These are phyloP conservation scores for Glycine soja DNA, from an alignment of 306 rosid species.

Conservation along the genomic window DNA sequence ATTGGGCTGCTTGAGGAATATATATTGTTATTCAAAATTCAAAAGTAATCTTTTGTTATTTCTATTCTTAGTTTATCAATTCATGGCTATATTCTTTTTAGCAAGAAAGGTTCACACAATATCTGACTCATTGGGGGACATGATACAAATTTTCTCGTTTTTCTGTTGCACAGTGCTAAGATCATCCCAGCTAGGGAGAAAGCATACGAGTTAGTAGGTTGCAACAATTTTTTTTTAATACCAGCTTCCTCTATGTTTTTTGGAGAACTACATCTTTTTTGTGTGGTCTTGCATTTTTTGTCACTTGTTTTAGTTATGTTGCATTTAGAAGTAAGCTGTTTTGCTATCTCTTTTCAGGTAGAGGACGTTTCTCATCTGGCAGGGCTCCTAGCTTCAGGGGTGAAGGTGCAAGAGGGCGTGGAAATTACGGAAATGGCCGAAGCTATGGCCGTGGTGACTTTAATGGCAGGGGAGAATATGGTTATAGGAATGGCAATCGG, in stretches of 20 bases:
- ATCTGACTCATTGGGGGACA: too few relatives aligned
- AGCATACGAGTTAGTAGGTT: background rate
- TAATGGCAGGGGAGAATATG: conserved; percentile 61
- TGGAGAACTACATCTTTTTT: too few relatives aligned
- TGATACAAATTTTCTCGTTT: too few relatives aligned
- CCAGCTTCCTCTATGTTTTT: background rate
- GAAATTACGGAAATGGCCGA: conserved; percentile 71
- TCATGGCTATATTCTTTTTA: too few relatives aligned
- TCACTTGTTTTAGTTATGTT: background rate
- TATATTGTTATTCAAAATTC: too few relatives aligned
- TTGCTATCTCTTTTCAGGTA: conserved; percentile 56
- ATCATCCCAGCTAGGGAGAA: background rate
- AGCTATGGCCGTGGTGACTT: conserved; percentile 72
- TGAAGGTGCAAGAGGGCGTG: conserved; percentile 83
- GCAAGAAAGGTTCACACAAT: too few relatives aligned
- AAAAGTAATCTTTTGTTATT: too few relatives aligned
- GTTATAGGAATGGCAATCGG: conserved; percentile 62
- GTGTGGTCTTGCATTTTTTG: too few relatives aligned
- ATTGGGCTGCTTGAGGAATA: too few relatives aligned
- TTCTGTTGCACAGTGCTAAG: background rate
- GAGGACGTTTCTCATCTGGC: conserved; percentile 67
- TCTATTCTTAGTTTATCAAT: too few relatives aligned
- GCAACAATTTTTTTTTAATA: background rate
- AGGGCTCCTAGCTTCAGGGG: conserved; percentile 67
- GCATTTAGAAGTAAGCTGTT: conserved; percentile 14